Evolutionary conservation across 2,329 filamentous ascomycete species (phyloP).

Genomic region (Ascochyta clinopodiicola): DNA sequence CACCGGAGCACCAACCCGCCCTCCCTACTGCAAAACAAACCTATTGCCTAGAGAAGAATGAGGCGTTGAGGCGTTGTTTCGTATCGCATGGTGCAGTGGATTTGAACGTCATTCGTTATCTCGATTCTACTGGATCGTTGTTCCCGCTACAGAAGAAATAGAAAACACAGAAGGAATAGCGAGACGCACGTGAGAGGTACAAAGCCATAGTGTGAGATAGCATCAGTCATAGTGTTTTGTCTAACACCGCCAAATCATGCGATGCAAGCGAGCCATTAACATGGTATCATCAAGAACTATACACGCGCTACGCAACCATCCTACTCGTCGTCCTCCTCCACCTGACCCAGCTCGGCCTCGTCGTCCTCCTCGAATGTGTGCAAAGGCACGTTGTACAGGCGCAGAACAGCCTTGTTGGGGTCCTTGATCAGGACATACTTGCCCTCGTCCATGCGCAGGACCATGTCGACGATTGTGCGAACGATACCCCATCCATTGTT

Average conservation of each 20-base stretch:
- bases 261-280: slow-evolving; percentile 16
- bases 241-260: slow-evolving; percentile 26
- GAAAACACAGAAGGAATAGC: too few relatives aligned
- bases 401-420: slow-evolving; percentile 94
- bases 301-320: background rate
- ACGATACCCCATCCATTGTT: slow-evolving; percentile 99
- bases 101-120: too few relatives aligned
- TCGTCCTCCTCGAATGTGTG: slow-evolving; percentile 92
- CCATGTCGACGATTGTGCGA: slow-evolving; percentile 96
- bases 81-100: background rate
- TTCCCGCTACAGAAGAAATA: too few relatives aligned
- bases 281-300: slow-evolving; percentile 30
- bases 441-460: slow-evolving; percentile 75
- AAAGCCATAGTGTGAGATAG: background rate
- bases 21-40: background rate
- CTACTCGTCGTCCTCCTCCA: slow-evolving; percentile 64
- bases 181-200: background rate
- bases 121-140: too few relatives aligned
- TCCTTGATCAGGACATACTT: slow-evolving; percentile 85
- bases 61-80: background rate
- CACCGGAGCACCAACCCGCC: background rate
- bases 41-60: background rate
- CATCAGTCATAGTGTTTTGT: slow-evolving; percentile 24
- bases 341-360: slow-evolving; percentile 68
- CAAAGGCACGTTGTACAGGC: slow-evolving; percentile 87